phyloP scores from a whole-genome alignment of 176 grass and related monocot genomes.

The Aegilops longissima region DNA sequence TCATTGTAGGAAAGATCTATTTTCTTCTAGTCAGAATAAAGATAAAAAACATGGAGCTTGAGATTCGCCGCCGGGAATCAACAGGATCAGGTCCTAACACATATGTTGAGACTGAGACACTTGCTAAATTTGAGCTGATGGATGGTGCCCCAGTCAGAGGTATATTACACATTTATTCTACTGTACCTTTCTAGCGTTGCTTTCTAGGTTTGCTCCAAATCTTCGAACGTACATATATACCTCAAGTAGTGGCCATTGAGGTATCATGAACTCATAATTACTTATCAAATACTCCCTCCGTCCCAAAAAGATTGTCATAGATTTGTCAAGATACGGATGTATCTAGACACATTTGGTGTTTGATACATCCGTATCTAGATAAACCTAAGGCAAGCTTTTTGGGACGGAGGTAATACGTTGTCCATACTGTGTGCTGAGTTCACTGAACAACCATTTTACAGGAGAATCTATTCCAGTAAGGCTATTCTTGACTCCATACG shows the following conservation, averaged over 20 bases:
- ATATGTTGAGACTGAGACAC: slow-evolving; percentile 99
- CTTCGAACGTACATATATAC: background rate
- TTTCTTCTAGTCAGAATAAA: slow-evolving; percentile 99
- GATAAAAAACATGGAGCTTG: slow-evolving; percentile 98
- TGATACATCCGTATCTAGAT: too few species aligned
- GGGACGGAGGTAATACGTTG: background rate
- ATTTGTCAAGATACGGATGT: too few species aligned
- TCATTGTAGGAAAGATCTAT: slow-evolving; percentile 94
- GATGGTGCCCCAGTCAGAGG: slow-evolving; percentile 99
- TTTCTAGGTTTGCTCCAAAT: background rate
- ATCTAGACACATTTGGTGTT: too few species aligned
- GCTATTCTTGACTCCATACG: slow-evolving; percentile 70
- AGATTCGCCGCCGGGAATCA: slow-evolving; percentile 86
- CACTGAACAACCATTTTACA: slow-evolving; percentile 8
- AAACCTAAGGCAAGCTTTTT: too few species aligned
- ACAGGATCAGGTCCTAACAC: slow-evolving; percentile 96
- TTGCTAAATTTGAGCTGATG: slow-evolving; percentile 99
- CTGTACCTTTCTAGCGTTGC: background rate
- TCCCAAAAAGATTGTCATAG: too few species aligned
- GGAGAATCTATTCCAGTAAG: slow-evolving; percentile 78
- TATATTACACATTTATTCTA: slow-evolving; percentile 23
- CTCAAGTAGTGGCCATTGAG: background rate
- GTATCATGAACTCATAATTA: background rate
- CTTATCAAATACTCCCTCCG: background rate
- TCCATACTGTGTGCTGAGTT: background rate